Conservation (phyloP, 116 monocot genomes). For the Zostera marina region DNA sequence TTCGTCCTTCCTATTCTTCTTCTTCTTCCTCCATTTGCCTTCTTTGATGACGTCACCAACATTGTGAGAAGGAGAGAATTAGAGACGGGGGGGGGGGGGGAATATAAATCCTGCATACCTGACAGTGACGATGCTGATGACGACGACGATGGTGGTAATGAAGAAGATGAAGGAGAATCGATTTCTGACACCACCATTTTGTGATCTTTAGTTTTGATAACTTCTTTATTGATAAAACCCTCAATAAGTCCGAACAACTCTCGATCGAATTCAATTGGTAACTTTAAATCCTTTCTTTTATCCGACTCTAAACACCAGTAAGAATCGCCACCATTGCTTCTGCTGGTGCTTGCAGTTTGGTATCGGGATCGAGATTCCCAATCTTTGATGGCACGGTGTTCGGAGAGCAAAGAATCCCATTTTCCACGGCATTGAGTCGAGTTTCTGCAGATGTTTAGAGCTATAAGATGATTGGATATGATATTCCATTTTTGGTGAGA, state of each 20-base stretch:
- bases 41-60: too few relatives aligned
- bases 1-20: background rate
- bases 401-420: slow-evolving; percentile 13
- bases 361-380: slow-evolving; percentile 2
- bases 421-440: slow-evolving; percentile 10
- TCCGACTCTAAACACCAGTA: slow-evolving; percentile 7
- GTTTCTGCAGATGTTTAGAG: slow-evolving; percentile 1
- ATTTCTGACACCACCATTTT: too few relatives aligned
- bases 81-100: too few relatives aligned
- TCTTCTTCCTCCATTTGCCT: background rate
- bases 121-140: too few relatives aligned
- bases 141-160: too few relatives aligned
- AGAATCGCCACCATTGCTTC: background rate
- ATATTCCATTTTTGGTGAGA: slow-evolving; percentile 19
- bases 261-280: slow-evolving; percentile 6
- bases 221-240: background rate
- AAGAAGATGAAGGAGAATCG: too few relatives aligned
- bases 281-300: background rate
- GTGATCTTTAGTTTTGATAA: too few relatives aligned
- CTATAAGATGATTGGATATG: slow-evolving; percentile 9
- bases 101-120: too few relatives aligned
- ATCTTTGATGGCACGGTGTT: slow-evolving; percentile 3
- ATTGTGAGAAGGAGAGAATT: too few relatives aligned
- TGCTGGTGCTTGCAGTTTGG: background rate
- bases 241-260: slow-evolving; percentile 13